phyloP scores from a whole-genome alignment of 2,329 filamentous ascomycete genomes.

The Colletotrichum chlorophyti region DNA sequence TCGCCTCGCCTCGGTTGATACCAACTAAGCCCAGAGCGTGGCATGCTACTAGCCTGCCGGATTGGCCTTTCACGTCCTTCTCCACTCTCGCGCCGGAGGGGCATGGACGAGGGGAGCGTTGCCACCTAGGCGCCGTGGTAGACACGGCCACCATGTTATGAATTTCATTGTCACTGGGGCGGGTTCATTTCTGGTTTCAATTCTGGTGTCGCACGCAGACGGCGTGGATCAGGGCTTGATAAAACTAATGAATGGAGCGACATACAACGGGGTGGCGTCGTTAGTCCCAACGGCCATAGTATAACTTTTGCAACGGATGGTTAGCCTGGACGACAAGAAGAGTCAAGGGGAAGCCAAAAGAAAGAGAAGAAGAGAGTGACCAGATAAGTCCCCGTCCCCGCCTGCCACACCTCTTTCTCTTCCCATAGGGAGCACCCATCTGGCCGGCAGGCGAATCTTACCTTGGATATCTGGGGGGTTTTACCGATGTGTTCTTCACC shows the following conservation, averaged over 20 bases:
- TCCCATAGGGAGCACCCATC: background rate
- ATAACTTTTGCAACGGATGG: background rate
- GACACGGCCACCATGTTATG: background rate
- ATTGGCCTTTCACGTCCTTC: background rate
- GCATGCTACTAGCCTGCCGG: slow-evolving; percentile 17
- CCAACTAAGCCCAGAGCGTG: slow-evolving; percentile 1
- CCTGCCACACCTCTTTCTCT: background rate
- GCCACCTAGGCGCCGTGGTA: background rate
- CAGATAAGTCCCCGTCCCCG: background rate
- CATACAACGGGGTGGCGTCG: slow-evolving; percentile 8
- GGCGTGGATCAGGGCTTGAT: slow-evolving; percentile 20
- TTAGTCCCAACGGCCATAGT: slow-evolving; percentile 13
- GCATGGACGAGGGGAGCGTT: background rate
- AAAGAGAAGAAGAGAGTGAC: background rate
- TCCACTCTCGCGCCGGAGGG: background rate
- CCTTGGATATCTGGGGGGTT: too few species aligned
- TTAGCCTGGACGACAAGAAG: too few species aligned
- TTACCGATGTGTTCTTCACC: background rate
- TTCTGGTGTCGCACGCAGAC: slow-evolving; percentile 22
- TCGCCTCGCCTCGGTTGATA: background rate
- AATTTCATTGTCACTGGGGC: background rate
- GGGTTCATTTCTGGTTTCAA: slow-evolving; percentile 14
- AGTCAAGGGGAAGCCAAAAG: background rate
- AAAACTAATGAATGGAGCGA: slow-evolving; percentile 5
- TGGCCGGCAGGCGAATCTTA: background rate